Percentiles rank a stretch among this genome's conserved stretches.
phyloP scores from a whole-genome alignment of 495 filamentous ascomycete genomes.

The Aspergillus biplanus region DNA sequence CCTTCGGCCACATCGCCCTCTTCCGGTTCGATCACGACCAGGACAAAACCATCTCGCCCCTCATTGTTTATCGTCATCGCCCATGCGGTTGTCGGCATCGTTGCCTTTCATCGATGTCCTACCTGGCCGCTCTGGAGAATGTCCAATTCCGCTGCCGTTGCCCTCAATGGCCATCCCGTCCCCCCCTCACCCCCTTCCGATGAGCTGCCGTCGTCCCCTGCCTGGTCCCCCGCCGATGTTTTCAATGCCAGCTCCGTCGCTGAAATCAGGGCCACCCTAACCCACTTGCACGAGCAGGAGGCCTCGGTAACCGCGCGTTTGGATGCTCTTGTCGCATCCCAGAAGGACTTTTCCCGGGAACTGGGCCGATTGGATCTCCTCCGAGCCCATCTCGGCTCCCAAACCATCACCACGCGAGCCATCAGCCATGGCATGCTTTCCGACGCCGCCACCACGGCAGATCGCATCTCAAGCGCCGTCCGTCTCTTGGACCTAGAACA shows the following conservation, averaged over 20 bases:
- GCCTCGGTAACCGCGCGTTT: slow-evolving; percentile 72
- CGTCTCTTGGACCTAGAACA: slow-evolving; percentile 88
- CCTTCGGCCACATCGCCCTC: slow-evolving; percentile 19
- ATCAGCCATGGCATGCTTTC: slow-evolving; percentile 90
- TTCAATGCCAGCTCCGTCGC: slow-evolving; percentile 71
- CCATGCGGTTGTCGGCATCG: neutral
- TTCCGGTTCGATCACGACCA: neutral
- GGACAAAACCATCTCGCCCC: neutral
- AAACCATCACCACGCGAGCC: slow-evolving; percentile 78
- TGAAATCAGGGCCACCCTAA: slow-evolving; percentile 77
- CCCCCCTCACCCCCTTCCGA: slow-evolving; percentile 22
- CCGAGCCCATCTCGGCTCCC: slow-evolving; percentile 84
- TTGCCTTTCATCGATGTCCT: slow-evolving; percentile 7
- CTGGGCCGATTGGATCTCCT: slow-evolving; percentile 87
- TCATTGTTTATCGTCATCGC: neutral
- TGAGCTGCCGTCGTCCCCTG: slow-evolving; percentile 8
- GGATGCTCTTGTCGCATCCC: slow-evolving; percentile 73
- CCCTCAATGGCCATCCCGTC: slow-evolving; percentile 35
- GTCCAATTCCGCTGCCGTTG: slow-evolving; percentile 26
- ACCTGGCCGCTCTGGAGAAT: slow-evolving; percentile 24
- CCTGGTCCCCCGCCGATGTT: slow-evolving; percentile 48
- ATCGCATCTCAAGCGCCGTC: slow-evolving; percentile 82
- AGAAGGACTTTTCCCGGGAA: slow-evolving; percentile 81
- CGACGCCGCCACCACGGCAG: slow-evolving; percentile 81
- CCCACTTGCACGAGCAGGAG: slow-evolving; percentile 75